phyloP scores from a whole-genome alignment of 192 early-diverging fungal species.

The Backusella westeae region DNA sequence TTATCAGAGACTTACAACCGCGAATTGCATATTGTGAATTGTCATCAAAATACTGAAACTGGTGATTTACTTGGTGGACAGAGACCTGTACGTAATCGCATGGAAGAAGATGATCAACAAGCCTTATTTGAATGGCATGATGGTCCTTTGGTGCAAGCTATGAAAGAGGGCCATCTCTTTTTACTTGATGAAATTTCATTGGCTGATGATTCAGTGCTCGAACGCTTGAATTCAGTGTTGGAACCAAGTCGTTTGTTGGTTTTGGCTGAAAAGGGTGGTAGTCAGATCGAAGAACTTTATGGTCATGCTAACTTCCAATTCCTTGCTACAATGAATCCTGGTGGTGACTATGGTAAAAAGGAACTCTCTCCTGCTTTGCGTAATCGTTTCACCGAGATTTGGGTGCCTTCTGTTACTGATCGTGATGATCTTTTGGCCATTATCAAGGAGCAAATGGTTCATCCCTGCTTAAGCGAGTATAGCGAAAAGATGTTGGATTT shows the following conservation, averaged over 20 bases:
- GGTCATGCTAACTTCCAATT: conserved; percentile 80
- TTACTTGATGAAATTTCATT: conserved; percentile 98
- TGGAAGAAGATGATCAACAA: conserved; percentile 41
- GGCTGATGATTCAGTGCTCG: conserved; percentile 97
- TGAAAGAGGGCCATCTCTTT: conserved; percentile 85
- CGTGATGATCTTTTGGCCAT: conserved; percentile 70
- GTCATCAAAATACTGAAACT: conserved; percentile 95
- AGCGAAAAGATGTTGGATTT: conserved; percentile 75
- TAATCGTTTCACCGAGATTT: conserved; percentile 98
- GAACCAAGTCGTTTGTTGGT: conserved; percentile 84
- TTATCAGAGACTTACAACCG: conserved; percentile 63
- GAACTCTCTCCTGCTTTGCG: conserved; percentile 96
- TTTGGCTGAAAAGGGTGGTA: conserved; percentile 87
- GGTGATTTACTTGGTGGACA: conserved; percentile 92
- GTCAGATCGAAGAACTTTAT: conserved; percentile 66
- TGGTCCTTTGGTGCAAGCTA: conserved; percentile 88
- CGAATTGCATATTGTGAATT: conserved; percentile 87
- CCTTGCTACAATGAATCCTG: conserved; percentile 99
- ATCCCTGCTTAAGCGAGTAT: conserved; percentile 37
- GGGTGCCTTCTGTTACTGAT: conserved; percentile 88
- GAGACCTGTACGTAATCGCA: conserved; percentile 82
- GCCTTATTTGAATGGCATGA: conserved; percentile 96
- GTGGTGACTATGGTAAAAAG: conserved; percentile 98
- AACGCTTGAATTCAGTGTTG: conserved; percentile 92
- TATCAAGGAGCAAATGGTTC: conserved; percentile 51